These are phyloP conservation scores for Bretschneidera sinensis DNA, from an alignment of 345 rosid species.

Conservation along the genomic window DNA sequence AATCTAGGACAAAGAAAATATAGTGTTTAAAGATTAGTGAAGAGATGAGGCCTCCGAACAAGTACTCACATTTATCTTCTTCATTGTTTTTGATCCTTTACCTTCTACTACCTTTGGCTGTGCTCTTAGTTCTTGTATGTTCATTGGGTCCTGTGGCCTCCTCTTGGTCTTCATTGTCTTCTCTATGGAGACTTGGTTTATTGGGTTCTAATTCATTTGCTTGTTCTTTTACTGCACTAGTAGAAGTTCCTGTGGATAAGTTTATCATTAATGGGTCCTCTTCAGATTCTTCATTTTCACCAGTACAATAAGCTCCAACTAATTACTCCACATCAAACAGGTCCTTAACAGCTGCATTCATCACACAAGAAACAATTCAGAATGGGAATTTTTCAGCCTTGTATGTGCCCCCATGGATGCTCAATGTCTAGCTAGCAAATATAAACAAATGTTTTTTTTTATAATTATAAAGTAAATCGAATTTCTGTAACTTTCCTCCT, in stretches of 20 bases:
- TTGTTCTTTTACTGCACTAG: neutral
- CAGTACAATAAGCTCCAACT: neutral
- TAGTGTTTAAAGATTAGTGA: too few relatives aligned
- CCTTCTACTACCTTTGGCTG: neutral
- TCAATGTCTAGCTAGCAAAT: too few relatives aligned
- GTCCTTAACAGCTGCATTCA: neutral
- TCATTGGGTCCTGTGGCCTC: neutral
- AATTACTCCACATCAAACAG: neutral
- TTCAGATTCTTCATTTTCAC: neutral
- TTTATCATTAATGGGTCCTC: neutral
- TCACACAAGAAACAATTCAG: neutral
- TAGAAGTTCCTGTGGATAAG: neutral
- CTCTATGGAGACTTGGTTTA: neutral
- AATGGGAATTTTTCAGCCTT: too few relatives aligned
- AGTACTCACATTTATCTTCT: neutral
- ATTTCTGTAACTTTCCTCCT: too few relatives aligned
- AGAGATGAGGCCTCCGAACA: neutral
- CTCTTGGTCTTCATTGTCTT: neutral
- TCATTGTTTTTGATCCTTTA: neutral
- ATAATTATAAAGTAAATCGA: too few relatives aligned
- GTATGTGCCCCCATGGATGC: too few relatives aligned
- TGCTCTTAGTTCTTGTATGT: neutral
- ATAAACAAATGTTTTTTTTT: too few relatives aligned
- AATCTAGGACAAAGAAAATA: too few relatives aligned
- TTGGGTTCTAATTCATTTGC: too few relatives aligned